phyloP scores from a whole-genome alignment of 75 land plant genomes.

The Pinus taeda region DNA sequence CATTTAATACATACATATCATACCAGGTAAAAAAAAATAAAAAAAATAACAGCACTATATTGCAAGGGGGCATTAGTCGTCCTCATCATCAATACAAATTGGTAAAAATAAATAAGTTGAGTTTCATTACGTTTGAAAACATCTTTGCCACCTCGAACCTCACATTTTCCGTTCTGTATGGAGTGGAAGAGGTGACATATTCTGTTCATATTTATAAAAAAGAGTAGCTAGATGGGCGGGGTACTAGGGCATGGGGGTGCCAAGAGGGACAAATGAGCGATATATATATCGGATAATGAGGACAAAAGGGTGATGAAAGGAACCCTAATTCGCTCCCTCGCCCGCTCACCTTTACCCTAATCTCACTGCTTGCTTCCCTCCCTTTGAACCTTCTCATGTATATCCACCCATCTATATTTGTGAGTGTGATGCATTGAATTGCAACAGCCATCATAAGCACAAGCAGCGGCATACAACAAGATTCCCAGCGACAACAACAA shows the following conservation, averaged over 20 bases:
- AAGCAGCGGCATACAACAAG: neutral
- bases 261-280: slow-evolving; percentile 1
- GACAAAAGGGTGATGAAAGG: slow-evolving; percentile 10
- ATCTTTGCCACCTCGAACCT: no score
- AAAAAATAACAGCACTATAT: no score
- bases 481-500: neutral
- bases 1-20: no score
- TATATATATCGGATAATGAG: neutral
- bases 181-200: neutral
- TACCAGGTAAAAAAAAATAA: no score
- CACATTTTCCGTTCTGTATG: no score
- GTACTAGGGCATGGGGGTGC: neutral
- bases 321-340: slow-evolving; percentile 9
- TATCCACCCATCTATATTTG: slow-evolving; percentile 3
- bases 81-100: no score
- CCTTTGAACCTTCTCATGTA: neutral
- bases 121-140: neutral
- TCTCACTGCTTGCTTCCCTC: neutral
- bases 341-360: neutral
- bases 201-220: neutral
- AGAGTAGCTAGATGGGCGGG: no score
- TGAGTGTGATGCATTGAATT: neutral
- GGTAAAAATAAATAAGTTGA: neutral
- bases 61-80: no score
- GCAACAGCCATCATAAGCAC: neutral